Conservation (phyloP, 2,329 filamentous ascomycete species). For the Ilyonectria robusta region DNA sequence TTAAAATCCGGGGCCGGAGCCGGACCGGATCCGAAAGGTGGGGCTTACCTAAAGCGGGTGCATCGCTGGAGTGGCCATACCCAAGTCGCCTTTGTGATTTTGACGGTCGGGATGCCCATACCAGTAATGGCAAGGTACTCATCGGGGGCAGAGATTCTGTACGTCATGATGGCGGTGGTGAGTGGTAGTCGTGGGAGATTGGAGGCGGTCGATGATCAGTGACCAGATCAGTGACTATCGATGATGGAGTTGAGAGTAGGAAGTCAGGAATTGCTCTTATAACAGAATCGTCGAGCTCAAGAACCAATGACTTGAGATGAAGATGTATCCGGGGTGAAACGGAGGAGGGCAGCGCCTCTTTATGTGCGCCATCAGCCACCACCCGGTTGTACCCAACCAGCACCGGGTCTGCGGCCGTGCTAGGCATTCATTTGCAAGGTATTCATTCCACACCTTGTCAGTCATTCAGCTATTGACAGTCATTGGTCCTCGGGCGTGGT, state of each 20-base stretch:
- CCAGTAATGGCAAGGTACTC: slow-evolving; percentile 92
- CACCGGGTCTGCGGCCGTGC: background rate
- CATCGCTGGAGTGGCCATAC: slow-evolving; percentile 80
- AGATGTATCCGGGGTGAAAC: background rate
- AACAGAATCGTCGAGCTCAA: background rate
- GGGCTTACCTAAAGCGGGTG: slow-evolving; percentile 62
- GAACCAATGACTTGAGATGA: background rate
- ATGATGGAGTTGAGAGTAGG: background rate
- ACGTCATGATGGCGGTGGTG: slow-evolving; percentile 62
- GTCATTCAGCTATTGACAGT: background rate
- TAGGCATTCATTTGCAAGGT: background rate
- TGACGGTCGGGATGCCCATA: slow-evolving; percentile 79
- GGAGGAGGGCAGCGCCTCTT: background rate
- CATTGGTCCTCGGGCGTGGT: background rate
- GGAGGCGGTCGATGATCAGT: background rate
- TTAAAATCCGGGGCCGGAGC: background rate
- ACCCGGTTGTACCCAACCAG: background rate
- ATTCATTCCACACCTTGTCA: background rate
- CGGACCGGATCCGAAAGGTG: background rate
- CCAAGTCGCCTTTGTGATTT: slow-evolving; percentile 84
- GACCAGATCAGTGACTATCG: background rate
- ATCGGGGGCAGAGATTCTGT: slow-evolving; percentile 80
- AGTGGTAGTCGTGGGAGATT: background rate
- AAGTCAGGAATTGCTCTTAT: too few relatives aligned
- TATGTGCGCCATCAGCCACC: background rate